A percentile compares a stretch with the other conserved stretches of the same genome.
phyloP scores from a whole-genome alignment of 2,329 filamentous ascomycete species.

The Paraphoma sp. region DNA sequence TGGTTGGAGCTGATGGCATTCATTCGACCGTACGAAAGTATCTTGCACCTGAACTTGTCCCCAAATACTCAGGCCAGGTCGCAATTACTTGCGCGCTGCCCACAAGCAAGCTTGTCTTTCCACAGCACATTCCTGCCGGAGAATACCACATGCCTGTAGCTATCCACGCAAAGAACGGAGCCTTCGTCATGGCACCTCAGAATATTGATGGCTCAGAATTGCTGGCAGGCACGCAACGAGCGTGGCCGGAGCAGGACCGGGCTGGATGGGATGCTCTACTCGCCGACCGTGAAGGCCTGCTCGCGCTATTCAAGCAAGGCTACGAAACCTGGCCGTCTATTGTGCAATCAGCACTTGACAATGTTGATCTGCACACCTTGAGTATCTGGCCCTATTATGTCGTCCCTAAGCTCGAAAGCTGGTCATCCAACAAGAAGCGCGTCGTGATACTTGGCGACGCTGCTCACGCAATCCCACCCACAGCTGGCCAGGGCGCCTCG shows the following conservation, averaged over 20 bases:
- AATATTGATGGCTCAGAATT: conserved; percentile 41
- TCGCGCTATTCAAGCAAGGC: conserved; percentile 9
- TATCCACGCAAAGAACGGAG: conserved; percentile 43
- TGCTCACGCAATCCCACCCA: conserved; percentile 67
- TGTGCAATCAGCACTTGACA: conserved; percentile 19
- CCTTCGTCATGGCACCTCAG: conserved; percentile 50
- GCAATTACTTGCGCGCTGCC: conserved; percentile 46
- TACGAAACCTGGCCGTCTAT: conserved; percentile 20
- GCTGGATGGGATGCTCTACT: conserved; percentile 43
- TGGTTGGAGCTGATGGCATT: conserved; percentile 67
- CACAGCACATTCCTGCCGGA: conserved; percentile 2
- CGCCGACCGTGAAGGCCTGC: conserved; percentile 33
- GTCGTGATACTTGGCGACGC: conserved; percentile 65
- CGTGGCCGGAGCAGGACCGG: conserved; percentile 38
- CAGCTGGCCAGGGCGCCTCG: conserved; percentile 65
- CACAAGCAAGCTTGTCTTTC: conserved; percentile 5
- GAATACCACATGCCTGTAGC: conserved; percentile 37
- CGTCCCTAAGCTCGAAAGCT: conserved; percentile 45
- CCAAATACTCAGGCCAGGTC: conserved; percentile 60
- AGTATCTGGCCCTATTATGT: conserved; percentile 28
- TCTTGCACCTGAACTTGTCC: conserved; percentile 55
- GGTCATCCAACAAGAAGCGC: conserved; percentile 50
- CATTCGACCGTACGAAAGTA: conserved; percentile 63
- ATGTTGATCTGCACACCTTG: conserved; percentile 16
- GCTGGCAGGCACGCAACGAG: conserved; percentile 47